phyloP scores from a whole-genome alignment of 148 eudicot genomes.

The Polygonum aviculare region DNA sequence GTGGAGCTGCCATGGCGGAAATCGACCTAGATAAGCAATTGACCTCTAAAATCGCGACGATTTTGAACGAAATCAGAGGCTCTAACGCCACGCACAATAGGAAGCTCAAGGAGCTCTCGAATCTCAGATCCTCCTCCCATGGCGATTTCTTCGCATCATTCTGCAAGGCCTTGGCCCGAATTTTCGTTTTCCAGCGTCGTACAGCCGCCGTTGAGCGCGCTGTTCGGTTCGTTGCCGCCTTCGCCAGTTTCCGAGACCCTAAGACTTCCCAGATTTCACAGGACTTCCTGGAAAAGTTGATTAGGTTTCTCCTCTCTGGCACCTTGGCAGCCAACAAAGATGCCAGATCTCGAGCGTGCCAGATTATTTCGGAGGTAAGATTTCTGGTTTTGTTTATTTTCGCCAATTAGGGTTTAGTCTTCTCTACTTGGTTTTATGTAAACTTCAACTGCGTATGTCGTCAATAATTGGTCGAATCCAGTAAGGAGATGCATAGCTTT shows the following conservation, averaged over 20 bases:
- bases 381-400: not conserved
- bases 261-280: constrained; percentile 12
- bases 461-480: not conserved
- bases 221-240: constrained; percentile 54
- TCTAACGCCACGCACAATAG: constrained; percentile 76
- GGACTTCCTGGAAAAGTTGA: constrained; percentile 38
- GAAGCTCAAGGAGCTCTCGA: constrained; percentile 71
- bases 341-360: constrained; percentile 67
- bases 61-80: constrained; percentile 45
- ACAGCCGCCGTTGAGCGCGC: constrained; percentile 56
- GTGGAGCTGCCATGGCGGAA: constrained; percentile 12
- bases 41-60: constrained; percentile 34
- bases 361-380: constrained; percentile 68
- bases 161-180: constrained; percentile 46
- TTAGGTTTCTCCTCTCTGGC: constrained; percentile 49
- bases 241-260: constrained; percentile 26
- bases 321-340: constrained; percentile 47
- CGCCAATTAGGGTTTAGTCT: not conserved
- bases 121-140: constrained; percentile 39
- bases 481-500: not conserved
- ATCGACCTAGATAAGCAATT: constrained; percentile 15
- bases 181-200: constrained; percentile 60
- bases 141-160: constrained; percentile 40
- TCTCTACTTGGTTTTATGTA: not conserved
- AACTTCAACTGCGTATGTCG: not conserved